These are phyloP conservation scores for Knufia petricola DNA, from an alignment of 2,329 filamentous ascomycete species.

Conservation along the genomic window DNA sequence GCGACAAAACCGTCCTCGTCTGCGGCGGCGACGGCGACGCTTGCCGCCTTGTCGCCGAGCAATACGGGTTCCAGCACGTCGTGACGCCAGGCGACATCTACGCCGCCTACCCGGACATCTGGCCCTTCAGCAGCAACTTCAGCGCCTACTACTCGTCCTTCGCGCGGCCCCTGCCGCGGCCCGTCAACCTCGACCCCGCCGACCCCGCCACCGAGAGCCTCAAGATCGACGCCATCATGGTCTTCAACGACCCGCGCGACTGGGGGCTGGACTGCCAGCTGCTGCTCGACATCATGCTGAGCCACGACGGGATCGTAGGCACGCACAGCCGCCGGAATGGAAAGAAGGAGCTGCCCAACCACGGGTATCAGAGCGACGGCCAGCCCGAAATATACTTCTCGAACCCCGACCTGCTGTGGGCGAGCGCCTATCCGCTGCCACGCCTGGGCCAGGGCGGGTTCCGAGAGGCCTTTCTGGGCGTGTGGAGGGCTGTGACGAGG, in stretches of 20 bases:
- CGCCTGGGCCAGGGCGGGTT: constrained; percentile 90
- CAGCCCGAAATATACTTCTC: constrained; percentile 80
- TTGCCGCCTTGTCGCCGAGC: constrained; percentile 64
- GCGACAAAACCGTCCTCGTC: constrained; percentile 61
- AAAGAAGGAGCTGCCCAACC: constrained; percentile 52
- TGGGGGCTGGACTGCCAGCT: constrained; percentile 87
- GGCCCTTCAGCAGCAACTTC: constrained; percentile 69
- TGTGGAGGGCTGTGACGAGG: constrained; percentile 65
- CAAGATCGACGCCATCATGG: constrained; percentile 81
- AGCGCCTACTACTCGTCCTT: constrained; percentile 45
- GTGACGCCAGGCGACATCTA: constrained; percentile 81
- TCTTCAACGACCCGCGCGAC: constrained; percentile 93
- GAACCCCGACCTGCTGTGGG: constrained; percentile 86
- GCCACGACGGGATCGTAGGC: constrained; percentile 66
- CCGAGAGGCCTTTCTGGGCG: constrained; percentile 66
- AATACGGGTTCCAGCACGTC: constrained; percentile 70
- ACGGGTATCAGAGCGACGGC: constrained; percentile 70
- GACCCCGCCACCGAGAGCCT: constrained; percentile 37
- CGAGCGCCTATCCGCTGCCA: constrained; percentile 71
- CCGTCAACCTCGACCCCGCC: constrained; percentile 32
- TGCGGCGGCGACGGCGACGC: constrained; percentile 59
- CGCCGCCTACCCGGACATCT: constrained; percentile 61
- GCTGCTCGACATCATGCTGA: constrained; percentile 74
- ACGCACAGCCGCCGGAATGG: constrained; percentile 69
- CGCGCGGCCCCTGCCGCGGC: constrained; percentile 29